Conservation (phyloP, 345 rosid genomes). For the Linum tenue region DNA sequence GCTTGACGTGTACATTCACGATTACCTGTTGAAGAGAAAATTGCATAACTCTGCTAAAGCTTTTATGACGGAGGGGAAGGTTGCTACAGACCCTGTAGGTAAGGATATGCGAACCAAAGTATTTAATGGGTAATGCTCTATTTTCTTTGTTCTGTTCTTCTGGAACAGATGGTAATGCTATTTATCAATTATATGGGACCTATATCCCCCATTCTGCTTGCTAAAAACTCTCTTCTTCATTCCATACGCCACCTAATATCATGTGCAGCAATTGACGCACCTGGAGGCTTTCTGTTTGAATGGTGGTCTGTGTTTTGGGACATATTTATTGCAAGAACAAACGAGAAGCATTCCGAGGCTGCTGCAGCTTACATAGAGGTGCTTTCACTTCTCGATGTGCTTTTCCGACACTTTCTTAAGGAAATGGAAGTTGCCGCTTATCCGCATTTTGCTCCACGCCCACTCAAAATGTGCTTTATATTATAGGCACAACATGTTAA, state of each 20-base stretch:
- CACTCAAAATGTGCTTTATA: constrained; percentile 3
- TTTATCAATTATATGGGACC: not conserved
- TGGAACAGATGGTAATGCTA: not conserved
- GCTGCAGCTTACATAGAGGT: constrained; percentile 73
- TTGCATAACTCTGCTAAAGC: constrained; percentile 58
- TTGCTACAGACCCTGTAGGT: constrained; percentile 65
- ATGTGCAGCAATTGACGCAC: constrained; percentile 57
- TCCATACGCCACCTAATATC: not conserved
- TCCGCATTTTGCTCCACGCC: not conserved
- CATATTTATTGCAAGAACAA: constrained; percentile 66
- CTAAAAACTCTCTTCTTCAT: not conserved
- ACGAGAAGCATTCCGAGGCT: constrained; percentile 55
- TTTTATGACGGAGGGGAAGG: constrained; percentile 64
- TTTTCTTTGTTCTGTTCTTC: no score
- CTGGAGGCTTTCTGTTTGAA: constrained; percentile 69
- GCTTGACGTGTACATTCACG: constrained; percentile 73
- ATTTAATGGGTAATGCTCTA: not conserved
- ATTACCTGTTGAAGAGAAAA: constrained; percentile 60
- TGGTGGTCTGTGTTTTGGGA: constrained; percentile 89
- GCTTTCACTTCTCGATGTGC: not conserved
- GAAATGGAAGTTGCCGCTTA: not conserved
- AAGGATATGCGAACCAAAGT: constrained; percentile 13
- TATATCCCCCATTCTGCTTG: not conserved
- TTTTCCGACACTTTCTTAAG: not conserved
- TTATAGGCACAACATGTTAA: constrained; percentile 44